A percentile compares a stretch with the other conserved stretches of the same genome.
phyloP scores from a whole-genome alignment of 2,329 filamentous ascomycete genomes.

The Aspergillus luchuensis region DNA sequence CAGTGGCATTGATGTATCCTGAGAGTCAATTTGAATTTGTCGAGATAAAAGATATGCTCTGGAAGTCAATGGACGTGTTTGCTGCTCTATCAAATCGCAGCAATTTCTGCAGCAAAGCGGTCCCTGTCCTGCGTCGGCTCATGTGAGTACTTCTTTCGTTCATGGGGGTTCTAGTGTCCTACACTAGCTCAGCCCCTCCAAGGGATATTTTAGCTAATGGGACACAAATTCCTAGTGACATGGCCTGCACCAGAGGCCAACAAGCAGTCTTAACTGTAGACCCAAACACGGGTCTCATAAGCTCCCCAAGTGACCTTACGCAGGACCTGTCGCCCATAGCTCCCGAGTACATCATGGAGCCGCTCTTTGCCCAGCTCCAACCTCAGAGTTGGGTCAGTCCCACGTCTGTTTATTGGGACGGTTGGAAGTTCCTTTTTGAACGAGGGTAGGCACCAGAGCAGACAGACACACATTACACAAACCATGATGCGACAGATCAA shows the following conservation, averaged over 20 bases:
- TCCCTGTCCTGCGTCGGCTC: slow-evolving; percentile 37
- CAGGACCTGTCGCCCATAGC: slow-evolving; percentile 10
- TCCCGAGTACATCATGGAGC: slow-evolving; percentile 15
- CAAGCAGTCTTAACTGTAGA: slow-evolving; percentile 15
- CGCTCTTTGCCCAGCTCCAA: slow-evolving; percentile 29
- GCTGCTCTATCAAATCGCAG: slow-evolving; percentile 38
- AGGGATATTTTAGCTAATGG: neutral
- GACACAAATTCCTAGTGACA: slow-evolving; percentile 21
- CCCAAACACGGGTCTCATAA: slow-evolving; percentile 13
- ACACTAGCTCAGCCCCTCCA: too few relatives aligned
- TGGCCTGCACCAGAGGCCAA: slow-evolving; percentile 24
- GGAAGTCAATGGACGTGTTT: slow-evolving; percentile 35
- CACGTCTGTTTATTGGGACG: slow-evolving; percentile 33
- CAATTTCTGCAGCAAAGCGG: slow-evolving; percentile 40
- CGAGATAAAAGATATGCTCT: slow-evolving; percentile 32
- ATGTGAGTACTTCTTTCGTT: slow-evolving; percentile 27
- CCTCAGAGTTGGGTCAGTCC: slow-evolving; percentile 39
- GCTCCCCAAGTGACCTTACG: slow-evolving; percentile 16
- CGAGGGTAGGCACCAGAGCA: neutral
- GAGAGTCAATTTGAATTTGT: slow-evolving; percentile 32
- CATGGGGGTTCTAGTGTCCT: neutral
- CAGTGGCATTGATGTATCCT: slow-evolving; percentile 31
- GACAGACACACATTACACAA: too few relatives aligned
- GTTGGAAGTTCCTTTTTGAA: slow-evolving; percentile 15
- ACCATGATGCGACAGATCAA: neutral